Evolutionary conservation across 306 rosid species (phyloP), one percentile per base, ranked within the genome.

Genomic region (Pueraria montana): DNA sequence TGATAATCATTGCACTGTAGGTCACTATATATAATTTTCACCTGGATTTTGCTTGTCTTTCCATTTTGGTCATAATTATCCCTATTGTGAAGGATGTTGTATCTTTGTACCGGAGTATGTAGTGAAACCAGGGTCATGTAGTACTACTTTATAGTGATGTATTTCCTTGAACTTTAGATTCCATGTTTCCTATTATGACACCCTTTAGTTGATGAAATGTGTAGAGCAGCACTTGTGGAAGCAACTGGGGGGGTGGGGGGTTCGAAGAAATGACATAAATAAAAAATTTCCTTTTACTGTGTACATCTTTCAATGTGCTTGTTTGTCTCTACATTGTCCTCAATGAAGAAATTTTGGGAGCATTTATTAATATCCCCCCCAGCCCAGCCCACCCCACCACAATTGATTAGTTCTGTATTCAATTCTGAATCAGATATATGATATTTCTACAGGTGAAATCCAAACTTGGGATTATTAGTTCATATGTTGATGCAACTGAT

Each of bases 381-480:
- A 27, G 2, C 32, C 32, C 32, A 27, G 2, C 48, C 27, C 23
- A 17, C 38, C 5, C 17, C 8, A 13, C 3, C 50, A 17, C n/a
- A 38, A 67, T 24, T 59, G 24, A 14, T 66, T 23, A 11, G 67
- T 80, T 69, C 17, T 61, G 14, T 74, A 14, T 69, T 32, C 38
- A 81, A 48, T 34, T 86, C 58, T 88, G 83, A 87, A 77, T 76
- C 70, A 36, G 5, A 5, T 32, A 43, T 84, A 64, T 75, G 16
- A n/a, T 74, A 46, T 61, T 64, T 55, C 59, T 56, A 72, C 88
- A 94, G 98, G 98, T 96, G 80, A 96, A 92, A 87, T 96, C 98
- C 0, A 96, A 96, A 82, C 92, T 88, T 63, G 88, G 79, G 76
- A 90, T 94, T 87, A 85, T 96, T 74, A 87, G 94, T 87, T 94